Evolutionary conservation across 345 rosid genomes (phyloP).

Genomic region (Euphorbia peplus): DNA sequence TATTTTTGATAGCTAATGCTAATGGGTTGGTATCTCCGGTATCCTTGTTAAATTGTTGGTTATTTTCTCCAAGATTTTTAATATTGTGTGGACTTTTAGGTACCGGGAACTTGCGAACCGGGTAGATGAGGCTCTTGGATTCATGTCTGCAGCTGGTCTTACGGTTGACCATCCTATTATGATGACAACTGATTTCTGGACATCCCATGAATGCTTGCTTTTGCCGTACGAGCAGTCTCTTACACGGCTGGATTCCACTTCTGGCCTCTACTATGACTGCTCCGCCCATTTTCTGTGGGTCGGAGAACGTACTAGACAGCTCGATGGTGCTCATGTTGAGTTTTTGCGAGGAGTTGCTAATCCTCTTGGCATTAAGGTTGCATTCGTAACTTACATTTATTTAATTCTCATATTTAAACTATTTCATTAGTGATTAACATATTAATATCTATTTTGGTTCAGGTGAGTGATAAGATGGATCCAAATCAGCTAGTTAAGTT

Average conservation of each 20-base stretch:
- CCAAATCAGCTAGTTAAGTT: conserved; percentile 83
- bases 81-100: conserved; percentile 15
- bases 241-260: conserved; percentile 32
- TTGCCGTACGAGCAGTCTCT: conserved; percentile 34
- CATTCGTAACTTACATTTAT: too few relatives aligned
- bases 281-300: conserved; percentile 33
- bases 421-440: too few relatives aligned
- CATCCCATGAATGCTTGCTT: conserved; percentile 34
- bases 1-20: conserved; percentile 1
- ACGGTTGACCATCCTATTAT: conserved; percentile 32
- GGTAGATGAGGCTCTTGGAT: conserved; percentile 34
- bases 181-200: conserved; percentile 32
- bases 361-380: conserved; percentile 33
- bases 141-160: conserved; percentile 33
- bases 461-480: conserved; percentile 96
- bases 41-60: too few relatives aligned
- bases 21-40: too few relatives aligned
- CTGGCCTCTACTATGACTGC: conserved; percentile 34
- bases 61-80: not conserved
- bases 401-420: not conserved
- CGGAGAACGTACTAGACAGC: conserved; percentile 32
- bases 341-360: conserved; percentile 30
- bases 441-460: too few relatives aligned
- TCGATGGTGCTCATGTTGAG: conserved; percentile 33
- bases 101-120: conserved; percentile 30